A percentile compares a stretch with the other conserved stretches of the same genome.
Conservation (phyloP, 352 stramenopile species). For the Pythium chondricola region DNA sequence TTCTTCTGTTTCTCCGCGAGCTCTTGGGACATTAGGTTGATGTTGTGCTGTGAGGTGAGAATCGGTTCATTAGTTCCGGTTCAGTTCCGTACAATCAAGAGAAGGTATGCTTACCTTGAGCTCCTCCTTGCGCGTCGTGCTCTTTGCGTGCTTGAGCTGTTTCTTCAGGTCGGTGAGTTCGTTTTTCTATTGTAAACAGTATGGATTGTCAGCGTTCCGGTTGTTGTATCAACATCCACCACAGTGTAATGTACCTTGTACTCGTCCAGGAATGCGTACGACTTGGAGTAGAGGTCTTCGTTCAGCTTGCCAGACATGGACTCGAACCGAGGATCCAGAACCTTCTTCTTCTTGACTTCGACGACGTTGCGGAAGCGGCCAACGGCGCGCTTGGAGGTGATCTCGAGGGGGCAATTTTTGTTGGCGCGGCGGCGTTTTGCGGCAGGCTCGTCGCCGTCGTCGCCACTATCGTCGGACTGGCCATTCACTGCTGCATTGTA, state of each 20-base stretch:
- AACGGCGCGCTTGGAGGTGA: slow-evolving; percentile 81
- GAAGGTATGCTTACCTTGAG: slow-evolving; percentile 50
- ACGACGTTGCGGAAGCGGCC: slow-evolving; percentile 74
- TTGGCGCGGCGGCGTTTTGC: slow-evolving; percentile 39
- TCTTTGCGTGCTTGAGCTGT: slow-evolving; percentile 67
- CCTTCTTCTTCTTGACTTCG: slow-evolving; percentile 67
- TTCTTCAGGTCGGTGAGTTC: slow-evolving; percentile 86
- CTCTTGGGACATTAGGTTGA: slow-evolving; percentile 63
- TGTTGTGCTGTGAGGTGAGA: slow-evolving; percentile 36
- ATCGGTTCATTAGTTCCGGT: background rate
- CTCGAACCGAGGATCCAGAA: slow-evolving; percentile 86
- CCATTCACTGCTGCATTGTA: slow-evolving; percentile 11
- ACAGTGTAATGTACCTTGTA: slow-evolving; percentile 49
- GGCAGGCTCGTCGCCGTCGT: background rate
- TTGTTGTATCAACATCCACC: background rate
- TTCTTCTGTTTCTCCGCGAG: slow-evolving; percentile 69
- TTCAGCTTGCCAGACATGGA: slow-evolving; percentile 78
- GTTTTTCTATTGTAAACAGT: slow-evolving; percentile 29
- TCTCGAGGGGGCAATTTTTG: slow-evolving; percentile 84
- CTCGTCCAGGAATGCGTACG: slow-evolving; percentile 87
- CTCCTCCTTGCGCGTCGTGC: slow-evolving; percentile 58
- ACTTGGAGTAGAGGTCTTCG: slow-evolving; percentile 83
- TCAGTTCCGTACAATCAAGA: too few relatives aligned
- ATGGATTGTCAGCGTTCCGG: background rate
- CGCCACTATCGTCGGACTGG: slow-evolving; percentile 5